Percentiles rank a stretch among this genome's conserved stretches.
Conservation (phyloP, 805 yeast genomes). For the Nakazawaea ishiwadae region DNA sequence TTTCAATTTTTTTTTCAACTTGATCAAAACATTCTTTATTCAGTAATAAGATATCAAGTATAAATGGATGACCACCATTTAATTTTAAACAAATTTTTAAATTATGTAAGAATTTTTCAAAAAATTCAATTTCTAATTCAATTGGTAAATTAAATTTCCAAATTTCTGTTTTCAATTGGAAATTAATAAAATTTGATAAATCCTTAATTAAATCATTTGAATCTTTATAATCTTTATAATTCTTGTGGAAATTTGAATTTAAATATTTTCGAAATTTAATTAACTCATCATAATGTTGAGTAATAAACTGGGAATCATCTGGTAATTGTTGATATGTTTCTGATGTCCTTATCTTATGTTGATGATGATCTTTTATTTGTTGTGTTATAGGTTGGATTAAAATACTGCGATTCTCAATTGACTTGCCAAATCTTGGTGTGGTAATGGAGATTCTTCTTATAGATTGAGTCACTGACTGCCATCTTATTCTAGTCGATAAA, state of each 20-base stretch:
- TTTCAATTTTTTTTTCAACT: constrained; percentile 29
- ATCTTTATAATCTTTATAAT: constrained; percentile 32
- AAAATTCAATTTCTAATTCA: constrained; percentile 13
- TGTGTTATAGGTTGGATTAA: constrained; percentile 1
- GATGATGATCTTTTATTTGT: background rate
- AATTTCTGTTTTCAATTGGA: constrained; percentile 5
- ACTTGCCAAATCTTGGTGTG: background rate
- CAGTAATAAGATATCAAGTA: constrained; percentile 52
- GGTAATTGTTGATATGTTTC: constrained; percentile 40
- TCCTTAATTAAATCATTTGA: constrained; percentile 34
- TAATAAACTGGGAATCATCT: constrained; percentile 48
- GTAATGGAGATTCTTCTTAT: background rate
- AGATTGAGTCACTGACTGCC: background rate
- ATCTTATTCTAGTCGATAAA: background rate
- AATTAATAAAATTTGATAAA: constrained; percentile 32
- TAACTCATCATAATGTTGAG: constrained; percentile 42
- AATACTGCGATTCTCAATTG: constrained; percentile 2
- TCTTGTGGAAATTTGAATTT: constrained; percentile 20
- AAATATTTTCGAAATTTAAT: constrained; percentile 27
- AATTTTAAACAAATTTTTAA: constrained; percentile 38
- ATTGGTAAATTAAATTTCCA: constrained; percentile 8
- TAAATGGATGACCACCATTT: constrained; percentile 56
- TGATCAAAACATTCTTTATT: constrained; percentile 43
- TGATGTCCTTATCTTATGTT: background rate
- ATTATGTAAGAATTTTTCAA: constrained; percentile 33